These are phyloP conservation scores for Pisolithus marmoratus DNA, from an alignment of 768 basidiomycete species.

Conservation along the genomic window DNA sequence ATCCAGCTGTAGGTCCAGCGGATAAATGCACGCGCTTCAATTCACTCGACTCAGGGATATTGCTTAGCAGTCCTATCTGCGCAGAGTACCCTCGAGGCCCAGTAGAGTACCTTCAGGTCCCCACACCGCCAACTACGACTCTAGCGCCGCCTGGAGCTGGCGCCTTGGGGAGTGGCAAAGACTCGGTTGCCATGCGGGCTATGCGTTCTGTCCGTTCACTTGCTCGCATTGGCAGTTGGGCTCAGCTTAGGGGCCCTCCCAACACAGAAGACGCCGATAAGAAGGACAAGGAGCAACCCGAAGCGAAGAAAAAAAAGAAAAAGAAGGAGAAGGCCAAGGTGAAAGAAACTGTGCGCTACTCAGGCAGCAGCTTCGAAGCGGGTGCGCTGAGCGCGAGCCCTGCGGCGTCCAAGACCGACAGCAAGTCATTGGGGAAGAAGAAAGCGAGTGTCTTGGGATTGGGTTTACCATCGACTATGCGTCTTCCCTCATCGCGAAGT, in stretches of 20 bases:
- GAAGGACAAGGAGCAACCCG: conserved; percentile 23
- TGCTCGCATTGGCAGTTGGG: conserved; percentile 70
- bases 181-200: conserved; percentile 71
- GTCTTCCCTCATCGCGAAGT: conserved; percentile 33
- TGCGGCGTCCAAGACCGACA: conserved; percentile 14
- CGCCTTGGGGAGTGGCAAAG: conserved; percentile 29
- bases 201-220: conserved; percentile 71
- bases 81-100: conserved; percentile 12
- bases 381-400: conserved; percentile 45
- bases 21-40: conserved; percentile 51
- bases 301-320: conserved; percentile 33
- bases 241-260: conserved; percentile 43
- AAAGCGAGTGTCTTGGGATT: conserved; percentile 59
- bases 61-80: conserved; percentile 24
- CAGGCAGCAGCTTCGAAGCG: conserved; percentile 63
- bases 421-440: conserved; percentile 44
- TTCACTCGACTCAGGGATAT: conserved; percentile 47
- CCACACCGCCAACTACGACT: conserved; percentile 26
- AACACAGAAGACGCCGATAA: conserved; percentile 24
- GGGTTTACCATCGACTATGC: conserved; percentile 52
- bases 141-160: conserved; percentile 32
- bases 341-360: conserved; percentile 37
- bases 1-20: conserved; percentile 30
- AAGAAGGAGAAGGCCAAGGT: conserved; percentile 34
- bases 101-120: conserved; percentile 8